Evolutionary conservation across 2,329 filamentous ascomycete genomes (phyloP).

Genomic region (Talaromyces sp.): DNA sequence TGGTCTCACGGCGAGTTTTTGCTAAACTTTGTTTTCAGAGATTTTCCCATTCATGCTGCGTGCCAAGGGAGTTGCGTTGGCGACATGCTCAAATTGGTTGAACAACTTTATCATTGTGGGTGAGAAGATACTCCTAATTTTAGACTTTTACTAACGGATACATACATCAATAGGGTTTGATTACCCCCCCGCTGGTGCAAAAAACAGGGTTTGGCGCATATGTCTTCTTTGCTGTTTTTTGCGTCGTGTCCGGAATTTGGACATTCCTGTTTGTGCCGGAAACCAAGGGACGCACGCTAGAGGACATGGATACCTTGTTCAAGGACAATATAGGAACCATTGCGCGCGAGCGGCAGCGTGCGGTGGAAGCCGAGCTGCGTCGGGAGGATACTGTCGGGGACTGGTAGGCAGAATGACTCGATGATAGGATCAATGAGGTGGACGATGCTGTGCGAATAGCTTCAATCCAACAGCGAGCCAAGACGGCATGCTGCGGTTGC

Average conservation of each 20-base stretch:
- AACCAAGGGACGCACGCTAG: conserved; percentile 48
- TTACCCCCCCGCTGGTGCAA: conserved; percentile 59
- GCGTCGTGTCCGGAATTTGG: conserved; percentile 42
- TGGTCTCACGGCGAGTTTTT: neutral
- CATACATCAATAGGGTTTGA: conserved; percentile 47
- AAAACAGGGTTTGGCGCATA: conserved; percentile 51
- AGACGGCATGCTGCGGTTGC: neutral
- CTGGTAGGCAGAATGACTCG: neutral
- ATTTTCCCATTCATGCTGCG: conserved; percentile 57
- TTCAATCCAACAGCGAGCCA: neutral
- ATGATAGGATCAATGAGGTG: neutral
- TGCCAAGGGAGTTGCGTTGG: conserved; percentile 62
- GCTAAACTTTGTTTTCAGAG: conserved; percentile 31
- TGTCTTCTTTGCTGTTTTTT: conserved; percentile 54
- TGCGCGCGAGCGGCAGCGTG: neutral
- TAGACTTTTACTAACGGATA: neutral
- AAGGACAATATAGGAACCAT: conserved; percentile 13
- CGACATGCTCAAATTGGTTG: conserved; percentile 59
- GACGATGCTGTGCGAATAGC: neutral
- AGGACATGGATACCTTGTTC: conserved; percentile 42
- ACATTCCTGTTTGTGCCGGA: conserved; percentile 49
- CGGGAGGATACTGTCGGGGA: neutral
- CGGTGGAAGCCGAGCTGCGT: neutral
- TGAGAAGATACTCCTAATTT: neutral
- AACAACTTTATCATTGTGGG: conserved; percentile 57